A percentile compares a stretch with the other conserved stretches of the same genome.
These are phyloP conservation scores for Lotus japonicus DNA, from an alignment of 306 rosid genomes.

Conservation along the genomic window DNA sequence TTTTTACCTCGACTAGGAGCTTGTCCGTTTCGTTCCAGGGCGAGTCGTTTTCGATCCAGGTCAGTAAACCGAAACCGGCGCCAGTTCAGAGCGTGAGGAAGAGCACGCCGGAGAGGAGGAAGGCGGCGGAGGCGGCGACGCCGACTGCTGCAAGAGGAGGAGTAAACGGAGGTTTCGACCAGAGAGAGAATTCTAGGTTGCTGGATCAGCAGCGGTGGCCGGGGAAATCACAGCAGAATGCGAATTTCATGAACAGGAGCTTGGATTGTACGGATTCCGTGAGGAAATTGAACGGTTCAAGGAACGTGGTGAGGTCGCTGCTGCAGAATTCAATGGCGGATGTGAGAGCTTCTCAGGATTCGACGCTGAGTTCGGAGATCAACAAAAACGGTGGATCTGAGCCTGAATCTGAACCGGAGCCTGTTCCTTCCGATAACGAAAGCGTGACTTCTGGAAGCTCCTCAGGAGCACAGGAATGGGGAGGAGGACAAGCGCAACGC, in stretches of 20 bases:
- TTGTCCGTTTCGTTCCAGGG: constrained; percentile 93
- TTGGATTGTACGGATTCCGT: constrained; percentile 45
- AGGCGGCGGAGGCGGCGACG: constrained; percentile 24
- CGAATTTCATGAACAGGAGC: constrained; percentile 51
- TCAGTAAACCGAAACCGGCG: constrained; percentile 59
- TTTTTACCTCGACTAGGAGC: constrained; percentile 77
- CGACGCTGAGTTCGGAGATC: constrained; percentile 31
- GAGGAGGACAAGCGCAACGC: constrained; percentile 33
- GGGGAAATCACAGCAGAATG: constrained; percentile 31
- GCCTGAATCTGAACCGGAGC: constrained; percentile 14
- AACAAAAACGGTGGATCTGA: constrained; percentile 44
- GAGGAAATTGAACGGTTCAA: constrained; percentile 38
- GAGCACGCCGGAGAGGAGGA: constrained; percentile 76
- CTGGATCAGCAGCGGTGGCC: constrained; percentile 76
- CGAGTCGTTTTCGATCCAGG: constrained; percentile 78
- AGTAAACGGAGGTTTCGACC: constrained; percentile 32
- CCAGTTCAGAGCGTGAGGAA: constrained; percentile 53
- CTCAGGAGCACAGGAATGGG: constrained; percentile 34
- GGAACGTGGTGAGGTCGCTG: constrained; percentile 53
- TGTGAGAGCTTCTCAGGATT: constrained; percentile 31
- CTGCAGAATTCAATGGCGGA: constrained; percentile 54
- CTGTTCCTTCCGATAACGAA: constrained; percentile 57
- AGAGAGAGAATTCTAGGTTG: constrained; percentile 48
- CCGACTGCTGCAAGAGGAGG: constrained; percentile 30
- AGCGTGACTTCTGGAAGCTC: constrained; percentile 67